Percentiles rank a stretch among this genome's conserved stretches.
Evolutionary conservation across 768 basidiomycete genomes (phyloP).

Genomic region (Calocybe gangraenosa): DNA sequence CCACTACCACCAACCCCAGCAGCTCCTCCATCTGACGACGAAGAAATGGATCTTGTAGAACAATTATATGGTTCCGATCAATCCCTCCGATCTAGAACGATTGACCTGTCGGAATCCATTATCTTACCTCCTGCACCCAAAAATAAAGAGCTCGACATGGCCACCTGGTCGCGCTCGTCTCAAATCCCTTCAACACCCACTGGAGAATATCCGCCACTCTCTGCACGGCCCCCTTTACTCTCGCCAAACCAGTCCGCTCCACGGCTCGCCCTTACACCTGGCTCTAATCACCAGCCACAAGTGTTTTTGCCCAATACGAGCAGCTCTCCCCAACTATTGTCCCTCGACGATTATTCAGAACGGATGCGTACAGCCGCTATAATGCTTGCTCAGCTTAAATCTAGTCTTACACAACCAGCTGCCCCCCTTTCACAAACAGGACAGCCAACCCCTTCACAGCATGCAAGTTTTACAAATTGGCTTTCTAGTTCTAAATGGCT

Average conservation of each 20-base stretch:
- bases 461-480: conserved; percentile 35
- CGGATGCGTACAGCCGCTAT: conserved; percentile 98
- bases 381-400: conserved; percentile 96
- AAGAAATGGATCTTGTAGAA: conserved; percentile 96
- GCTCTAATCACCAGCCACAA: conserved; percentile 10
- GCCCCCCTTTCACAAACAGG: conserved; percentile 16
- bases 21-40: conserved; percentile 44
- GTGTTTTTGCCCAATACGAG: conserved; percentile 13
- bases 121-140: conserved; percentile 79
- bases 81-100: conserved; percentile 60
- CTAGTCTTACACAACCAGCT: conserved; percentile 57
- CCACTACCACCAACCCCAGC: conserved; percentile 19
- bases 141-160: conserved; percentile 87
- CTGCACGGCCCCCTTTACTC: conserved; percentile 10
- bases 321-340: conserved; percentile 39
- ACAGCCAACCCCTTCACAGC: conserved; percentile 5
- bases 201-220: conserved; percentile 15
- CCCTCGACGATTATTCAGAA: conserved; percentile 96
- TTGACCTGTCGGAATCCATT: conserved; percentile 83
- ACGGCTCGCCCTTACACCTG: conserved; percentile 6
- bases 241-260: conserved; percentile 4
- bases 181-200: conserved; percentile 39
- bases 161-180: conserved; percentile 68
- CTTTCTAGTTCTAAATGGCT: conserved; percentile 56
- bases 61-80: conserved; percentile 85